Base-by-base conservation (phyloP, 78 protist species). In the Dictyostelium citrinum region DNA sequence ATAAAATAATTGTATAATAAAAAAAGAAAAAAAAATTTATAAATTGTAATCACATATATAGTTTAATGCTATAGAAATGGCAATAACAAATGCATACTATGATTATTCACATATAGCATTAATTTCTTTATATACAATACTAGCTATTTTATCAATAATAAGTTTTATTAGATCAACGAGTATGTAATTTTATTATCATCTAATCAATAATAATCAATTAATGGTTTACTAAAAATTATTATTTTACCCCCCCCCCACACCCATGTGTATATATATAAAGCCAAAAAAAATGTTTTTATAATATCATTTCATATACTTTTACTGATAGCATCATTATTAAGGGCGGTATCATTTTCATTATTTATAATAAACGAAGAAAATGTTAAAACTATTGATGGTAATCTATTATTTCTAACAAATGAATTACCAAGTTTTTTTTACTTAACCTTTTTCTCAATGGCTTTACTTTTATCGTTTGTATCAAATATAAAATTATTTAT, bases 391-490 rank as follows among this genome's bases (percentile, higher is more conserved):
- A 39, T 74, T 14, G 33, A 74, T 74, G 80, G 80, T 3, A 74
- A 39, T n/a, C 29, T 74, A 20, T 37, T 74, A 5, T 74, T 39
- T 37, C 29, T 74, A 37, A 74, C 51, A 37, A 37, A 31, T 27
- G 45, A 33, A 39, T n/a, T 74, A 39, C 80, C 80, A 1, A 39
- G 60, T 39, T 74, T 74, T 74, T 74, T 74, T 22, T 74, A 39
- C 39, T 39, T 74, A 37, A 74, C 80, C 4, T 74, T 74, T 74
- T 74, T 39, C 39, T 74, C 80, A 37, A 39, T 39, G 80, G 45
- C 80, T 74, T 37, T 74, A 37, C 31, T 74, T 16, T 39, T 74
- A 39, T 74, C 80, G 80, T 74, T 17, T 39, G 55, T 74, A 74
- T 37, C 41, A 39, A 39, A 5, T 39, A 4, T 37, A 37, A 37